These are phyloP conservation scores for Populus deltoides DNA, from an alignment of 345 rosid species.

Conservation along the genomic window DNA sequence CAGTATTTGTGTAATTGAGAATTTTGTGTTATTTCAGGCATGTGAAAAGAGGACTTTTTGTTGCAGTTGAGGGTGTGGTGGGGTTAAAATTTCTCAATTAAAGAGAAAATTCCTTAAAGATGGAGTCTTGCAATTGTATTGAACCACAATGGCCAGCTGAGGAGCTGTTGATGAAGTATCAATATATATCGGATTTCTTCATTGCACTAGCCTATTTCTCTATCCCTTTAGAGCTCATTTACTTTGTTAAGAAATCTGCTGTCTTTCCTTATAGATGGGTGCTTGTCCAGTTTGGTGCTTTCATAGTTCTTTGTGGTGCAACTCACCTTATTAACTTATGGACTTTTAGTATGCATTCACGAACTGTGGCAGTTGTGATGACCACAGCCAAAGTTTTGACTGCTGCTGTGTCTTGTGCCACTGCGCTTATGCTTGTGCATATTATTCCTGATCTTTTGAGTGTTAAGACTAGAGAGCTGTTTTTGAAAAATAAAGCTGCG, in stretches of 20 bases:
- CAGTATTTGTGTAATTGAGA: neutral
- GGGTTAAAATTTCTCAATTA: neutral
- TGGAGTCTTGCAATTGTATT: slow-evolving; percentile 90
- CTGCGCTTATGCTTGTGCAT: slow-evolving; percentile 97
- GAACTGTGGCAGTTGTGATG: slow-evolving; percentile 83
- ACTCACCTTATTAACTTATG: slow-evolving; percentile 93
- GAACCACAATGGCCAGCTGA: slow-evolving; percentile 97
- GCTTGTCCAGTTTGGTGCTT: slow-evolving; percentile 98
- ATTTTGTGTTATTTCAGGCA: neutral
- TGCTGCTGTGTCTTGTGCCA: slow-evolving; percentile 86
- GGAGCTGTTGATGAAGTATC: slow-evolving; percentile 89
- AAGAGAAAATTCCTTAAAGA: slow-evolving; percentile 9
- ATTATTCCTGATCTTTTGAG: slow-evolving; percentile 91
- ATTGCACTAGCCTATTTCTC: slow-evolving; percentile 97
- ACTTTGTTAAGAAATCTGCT: slow-evolving; percentile 92
- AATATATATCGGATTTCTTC: slow-evolving; percentile 96
- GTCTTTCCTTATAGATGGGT: slow-evolving; percentile 97
- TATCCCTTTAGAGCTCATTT: slow-evolving; percentile 89
- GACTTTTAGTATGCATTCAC: slow-evolving; percentile 70
- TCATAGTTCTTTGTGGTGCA: slow-evolving; percentile 97
- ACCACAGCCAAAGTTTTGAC: slow-evolving; percentile 74
- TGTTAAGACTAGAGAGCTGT: slow-evolving; percentile 83
- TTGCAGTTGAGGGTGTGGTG: neutral
- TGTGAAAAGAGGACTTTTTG: neutral
- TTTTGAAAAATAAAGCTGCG: slow-evolving; percentile 93